Percentiles rank a stretch among this genome's conserved stretches.
Evolutionary conservation across 176 grass and related monocot species (phyloP).

Genomic region (Microstegium vimineum): DNA sequence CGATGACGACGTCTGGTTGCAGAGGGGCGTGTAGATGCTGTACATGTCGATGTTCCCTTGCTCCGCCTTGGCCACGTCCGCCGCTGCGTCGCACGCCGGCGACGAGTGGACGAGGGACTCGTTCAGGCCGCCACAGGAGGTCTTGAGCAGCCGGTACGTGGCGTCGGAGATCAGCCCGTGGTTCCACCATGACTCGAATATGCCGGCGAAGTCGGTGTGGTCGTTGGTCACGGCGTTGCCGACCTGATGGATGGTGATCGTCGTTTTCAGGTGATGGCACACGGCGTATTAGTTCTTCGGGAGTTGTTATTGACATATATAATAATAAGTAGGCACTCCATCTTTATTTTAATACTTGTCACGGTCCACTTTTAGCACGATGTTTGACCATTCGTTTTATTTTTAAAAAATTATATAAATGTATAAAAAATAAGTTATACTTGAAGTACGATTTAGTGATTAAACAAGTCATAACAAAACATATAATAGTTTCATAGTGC

Average conservation of each 20-base stretch:
- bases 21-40: constrained; percentile 48
- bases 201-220: constrained; percentile 21
- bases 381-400: too few species aligned
- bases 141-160: constrained; percentile 2
- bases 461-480: too few species aligned
- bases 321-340: too few species aligned
- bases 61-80: not conserved
- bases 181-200: constrained; percentile 56
- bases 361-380: too few species aligned
- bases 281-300: too few species aligned
- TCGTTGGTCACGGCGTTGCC: constrained; percentile 52
- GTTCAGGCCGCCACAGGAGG: constrained; percentile 18
- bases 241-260: constrained; percentile 21
- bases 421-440: too few species aligned
- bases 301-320: too few species aligned
- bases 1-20: not conserved
- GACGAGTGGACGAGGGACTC: constrained; percentile 24
- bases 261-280: too few species aligned
- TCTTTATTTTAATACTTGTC: too few species aligned
- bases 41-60: constrained; percentile 41
- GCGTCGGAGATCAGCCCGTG: constrained; percentile 49
- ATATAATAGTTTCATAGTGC: too few species aligned
- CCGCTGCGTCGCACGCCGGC: constrained; percentile 1
- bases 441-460: too few species aligned
- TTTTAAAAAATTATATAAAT: too few species aligned